Evolutionary conservation across 768 basidiomycete species (phyloP).

Genomic region (Omphalotus guepiniiformis): DNA sequence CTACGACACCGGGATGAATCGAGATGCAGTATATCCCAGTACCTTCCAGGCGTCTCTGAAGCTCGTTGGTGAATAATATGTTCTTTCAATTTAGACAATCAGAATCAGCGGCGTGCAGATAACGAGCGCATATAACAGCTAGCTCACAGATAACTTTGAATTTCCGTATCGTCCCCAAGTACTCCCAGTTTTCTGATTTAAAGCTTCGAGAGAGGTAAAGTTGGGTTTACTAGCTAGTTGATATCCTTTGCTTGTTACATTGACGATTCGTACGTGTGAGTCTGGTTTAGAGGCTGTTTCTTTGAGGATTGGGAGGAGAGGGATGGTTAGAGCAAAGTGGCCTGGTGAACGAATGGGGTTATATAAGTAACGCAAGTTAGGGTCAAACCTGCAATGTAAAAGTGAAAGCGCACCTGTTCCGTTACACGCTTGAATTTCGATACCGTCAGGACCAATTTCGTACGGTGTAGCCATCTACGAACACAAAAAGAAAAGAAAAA

Average conservation of each 20-base stretch:
- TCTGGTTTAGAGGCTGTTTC: background rate
- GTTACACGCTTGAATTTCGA: conserved; percentile 9
- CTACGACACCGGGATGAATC: conserved; percentile 8
- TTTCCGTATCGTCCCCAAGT: conserved; percentile 5
- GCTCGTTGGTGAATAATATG: conserved; percentile 11
- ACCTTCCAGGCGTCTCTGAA: conserved; percentile 8
- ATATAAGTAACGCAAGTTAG: background rate
- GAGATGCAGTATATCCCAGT: conserved; percentile 9
- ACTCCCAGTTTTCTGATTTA: conserved; percentile 7
- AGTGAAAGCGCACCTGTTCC: background rate
- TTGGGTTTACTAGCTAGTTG: conserved; percentile 3
- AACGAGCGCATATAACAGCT: background rate
- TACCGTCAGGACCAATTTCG: conserved; percentile 8
- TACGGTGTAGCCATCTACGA: conserved; percentile 7
- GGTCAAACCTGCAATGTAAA: background rate
- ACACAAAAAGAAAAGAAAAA: background rate
- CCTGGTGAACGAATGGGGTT: conserved; percentile 1
- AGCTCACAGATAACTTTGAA: conserved; percentile 10
- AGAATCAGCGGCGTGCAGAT: background rate
- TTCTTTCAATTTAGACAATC: background rate
- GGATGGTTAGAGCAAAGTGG: conserved; percentile 7
- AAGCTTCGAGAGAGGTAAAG: conserved; percentile 5
- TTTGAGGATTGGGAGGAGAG: conserved; percentile 4
- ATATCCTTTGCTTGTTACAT: conserved; percentile 3
- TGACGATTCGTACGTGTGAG: conserved; percentile 9